phyloP scores from a whole-genome alignment of 257 asterid genomes.

The Plectranthus barbatus region DNA sequence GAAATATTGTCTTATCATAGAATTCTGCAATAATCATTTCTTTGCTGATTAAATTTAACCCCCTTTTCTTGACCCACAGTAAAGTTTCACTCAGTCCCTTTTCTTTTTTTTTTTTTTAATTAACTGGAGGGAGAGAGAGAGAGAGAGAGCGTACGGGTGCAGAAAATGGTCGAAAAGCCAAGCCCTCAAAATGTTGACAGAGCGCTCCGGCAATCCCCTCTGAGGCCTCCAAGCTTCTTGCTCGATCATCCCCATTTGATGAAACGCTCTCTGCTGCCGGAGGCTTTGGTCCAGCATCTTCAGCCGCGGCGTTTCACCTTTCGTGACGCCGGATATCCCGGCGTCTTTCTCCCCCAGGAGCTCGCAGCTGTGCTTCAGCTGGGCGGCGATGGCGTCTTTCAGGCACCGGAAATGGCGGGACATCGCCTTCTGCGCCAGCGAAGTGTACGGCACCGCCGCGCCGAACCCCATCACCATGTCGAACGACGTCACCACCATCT shows the following conservation, averaged over 20 bases:
- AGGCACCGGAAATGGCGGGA: constrained; percentile 88
- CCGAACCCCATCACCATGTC: constrained; percentile 96
- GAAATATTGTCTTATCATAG: constrained; percentile 38
- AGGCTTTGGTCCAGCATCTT: constrained; percentile 69
- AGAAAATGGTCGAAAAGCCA: constrained; percentile 99
- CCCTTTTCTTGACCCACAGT: constrained; percentile 22
- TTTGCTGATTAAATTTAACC: constrained; percentile 19
- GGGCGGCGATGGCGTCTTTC: constrained; percentile 72
- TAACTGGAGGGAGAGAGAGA: neutral
- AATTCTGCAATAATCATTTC: constrained; percentile 33
- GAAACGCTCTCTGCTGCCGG: constrained; percentile 78
- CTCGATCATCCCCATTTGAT: constrained; percentile 97
- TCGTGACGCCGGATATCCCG: constrained; percentile 62
- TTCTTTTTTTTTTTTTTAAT: neutral
- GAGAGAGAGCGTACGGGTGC: constrained; percentile 67
- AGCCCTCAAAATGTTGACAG: constrained; percentile 84
- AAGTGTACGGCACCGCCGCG: constrained; percentile 81
- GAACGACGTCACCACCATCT: constrained; percentile 91
- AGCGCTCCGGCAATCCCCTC: constrained; percentile 90
- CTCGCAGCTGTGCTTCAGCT: constrained; percentile 69
- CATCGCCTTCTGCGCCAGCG: constrained; percentile 88
- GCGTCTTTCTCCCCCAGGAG: constrained; percentile 77
- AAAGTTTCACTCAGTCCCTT: neutral
- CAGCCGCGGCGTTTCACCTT: constrained; percentile 95
- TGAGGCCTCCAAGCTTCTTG: constrained; percentile 99